Evolutionary conservation across 2,329 filamentous ascomycete genomes (phyloP), one percentile per base, ranked within the genome.

Genomic region (Colletotrichum sojae): DNA sequence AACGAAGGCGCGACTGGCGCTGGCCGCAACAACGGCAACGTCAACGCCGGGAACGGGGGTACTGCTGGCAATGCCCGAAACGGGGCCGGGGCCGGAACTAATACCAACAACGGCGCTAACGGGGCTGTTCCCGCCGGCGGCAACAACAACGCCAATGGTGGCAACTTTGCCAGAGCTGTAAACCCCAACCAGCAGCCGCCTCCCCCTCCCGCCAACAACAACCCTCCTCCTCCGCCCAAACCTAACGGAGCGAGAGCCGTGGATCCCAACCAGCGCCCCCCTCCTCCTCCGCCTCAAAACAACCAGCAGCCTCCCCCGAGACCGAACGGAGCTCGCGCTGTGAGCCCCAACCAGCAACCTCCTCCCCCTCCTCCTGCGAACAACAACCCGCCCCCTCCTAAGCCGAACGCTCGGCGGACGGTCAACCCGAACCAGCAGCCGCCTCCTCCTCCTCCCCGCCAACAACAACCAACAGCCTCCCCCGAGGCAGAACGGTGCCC

Each of bases 241-340:
- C 53, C 53, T 6, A 55, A 55, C n/a, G 31, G 31, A 18, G 53
- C 53, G 27, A 20, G 53, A 40, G 53, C 53, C n/a, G 39, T 55
- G 31, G 15, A 40, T 9, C 53, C 53, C n/a, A 55, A 55, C 10
- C 53, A 55, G 12, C 53, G 39, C 10, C 53, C 31, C 20, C 27
- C 53, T 13, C 53, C 36, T 55, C 31, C 53, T 4, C 53, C 53
- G 5, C n/a, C 27, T n/a, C 16, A 55, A 10, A 36, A 36, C 53
- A 39, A 55, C 31, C 31, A 36, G 31, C 31, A 36, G 27, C 53
- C n/a, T 55, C 27, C 53, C 39, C 53, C 53, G 10, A 55, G 20
- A n/a, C 53, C 53, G 9, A 55, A 55, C n/a, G 25, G 25, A 3
- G 16, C 16, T 13, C 36, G 53, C 12, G 53, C 31, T 20, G 31